These are phyloP conservation scores for Alectoria sarmentosa DNA, from an alignment of 495 filamentous ascomycete species.

Conservation along the genomic window DNA sequence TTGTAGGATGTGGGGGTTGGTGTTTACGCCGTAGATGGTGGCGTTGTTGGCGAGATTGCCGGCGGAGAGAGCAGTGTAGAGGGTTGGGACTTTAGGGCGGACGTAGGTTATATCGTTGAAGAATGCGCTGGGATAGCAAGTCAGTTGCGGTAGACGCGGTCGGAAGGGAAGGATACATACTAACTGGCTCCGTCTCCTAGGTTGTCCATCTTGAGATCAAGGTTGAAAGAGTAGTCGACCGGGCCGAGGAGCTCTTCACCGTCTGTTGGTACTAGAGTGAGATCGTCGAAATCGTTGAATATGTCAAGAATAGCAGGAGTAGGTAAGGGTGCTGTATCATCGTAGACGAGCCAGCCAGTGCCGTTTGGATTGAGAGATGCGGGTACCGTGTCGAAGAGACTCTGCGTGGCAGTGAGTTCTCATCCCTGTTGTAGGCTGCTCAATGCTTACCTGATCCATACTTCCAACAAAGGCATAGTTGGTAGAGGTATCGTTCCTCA, in stretches of 20 bases:
- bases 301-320: slow-evolving; percentile 44
- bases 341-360: slow-evolving; percentile 69
- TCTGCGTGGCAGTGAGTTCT: slow-evolving; percentile 35
- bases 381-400: slow-evolving; percentile 62
- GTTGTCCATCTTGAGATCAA: slow-evolving; percentile 65
- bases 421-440: neutral
- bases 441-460: slow-evolving; percentile 42
- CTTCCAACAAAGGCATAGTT: slow-evolving; percentile 50
- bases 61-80: slow-evolving; percentile 61
- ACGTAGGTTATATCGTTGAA: slow-evolving; percentile 70
- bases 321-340: slow-evolving; percentile 46
- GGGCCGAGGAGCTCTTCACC: slow-evolving; percentile 43
- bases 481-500: slow-evolving; percentile 41
- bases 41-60: slow-evolving; percentile 54
- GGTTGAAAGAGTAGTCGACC: slow-evolving; percentile 50
- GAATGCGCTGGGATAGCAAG: slow-evolving; percentile 48
- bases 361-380: slow-evolving; percentile 61
- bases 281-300: slow-evolving; percentile 66
- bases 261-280: slow-evolving; percentile 60
- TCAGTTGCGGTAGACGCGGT: neutral
- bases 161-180: slow-evolving; percentile 31
- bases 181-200: slow-evolving; percentile 71
- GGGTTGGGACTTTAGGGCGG: slow-evolving; percentile 60
- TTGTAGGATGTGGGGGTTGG: slow-evolving; percentile 57
- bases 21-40: slow-evolving; percentile 58